phyloP scores from a whole-genome alignment of 352 stramenopile genomes.

The Pythium diclinum region DNA sequence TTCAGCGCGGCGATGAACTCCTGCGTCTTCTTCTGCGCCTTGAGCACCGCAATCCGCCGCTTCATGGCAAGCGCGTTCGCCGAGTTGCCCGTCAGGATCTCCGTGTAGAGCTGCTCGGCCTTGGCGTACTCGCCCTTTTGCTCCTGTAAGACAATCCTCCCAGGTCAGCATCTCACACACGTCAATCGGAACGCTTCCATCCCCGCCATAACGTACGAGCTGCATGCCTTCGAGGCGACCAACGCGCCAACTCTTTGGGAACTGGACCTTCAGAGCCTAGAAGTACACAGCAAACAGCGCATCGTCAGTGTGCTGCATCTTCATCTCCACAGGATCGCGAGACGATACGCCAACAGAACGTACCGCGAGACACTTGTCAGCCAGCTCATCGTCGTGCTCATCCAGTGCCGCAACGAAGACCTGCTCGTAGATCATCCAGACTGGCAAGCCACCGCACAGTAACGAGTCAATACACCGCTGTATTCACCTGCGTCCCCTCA shows the following conservation, averaged over 20 bases:
- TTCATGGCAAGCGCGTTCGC: slow-evolving; percentile 42
- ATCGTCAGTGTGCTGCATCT: neutral
- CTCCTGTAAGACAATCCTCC: slow-evolving; percentile 18
- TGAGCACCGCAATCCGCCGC: slow-evolving; percentile 36
- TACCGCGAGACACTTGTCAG: slow-evolving; percentile 30
- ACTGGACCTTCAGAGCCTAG: slow-evolving; percentile 34
- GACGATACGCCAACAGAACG: neutral
- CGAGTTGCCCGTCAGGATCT: slow-evolving; percentile 36
- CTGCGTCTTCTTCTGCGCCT: slow-evolving; percentile 39
- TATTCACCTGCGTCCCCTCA: neutral
- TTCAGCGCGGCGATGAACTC: slow-evolving; percentile 39
- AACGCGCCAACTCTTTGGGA: slow-evolving; percentile 37
- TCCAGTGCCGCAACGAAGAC: slow-evolving; percentile 41
- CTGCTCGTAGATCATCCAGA: slow-evolving; percentile 44
- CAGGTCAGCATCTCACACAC: neutral
- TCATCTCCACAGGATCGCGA: neutral
- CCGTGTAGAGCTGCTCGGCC: slow-evolving; percentile 37
- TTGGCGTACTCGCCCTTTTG: slow-evolving; percentile 38
- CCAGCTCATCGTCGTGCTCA: slow-evolving; percentile 29
- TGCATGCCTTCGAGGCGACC: slow-evolving; percentile 38
- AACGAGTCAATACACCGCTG: neutral
- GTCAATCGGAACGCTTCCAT: neutral
- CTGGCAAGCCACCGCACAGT: slow-evolving; percentile 9
- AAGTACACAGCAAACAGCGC: neutral
- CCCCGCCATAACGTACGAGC: slow-evolving; percentile 12